These are phyloP conservation scores for Bacterosira constricta DNA, from an alignment of 108 stramenopile species.

Conservation along the genomic window DNA sequence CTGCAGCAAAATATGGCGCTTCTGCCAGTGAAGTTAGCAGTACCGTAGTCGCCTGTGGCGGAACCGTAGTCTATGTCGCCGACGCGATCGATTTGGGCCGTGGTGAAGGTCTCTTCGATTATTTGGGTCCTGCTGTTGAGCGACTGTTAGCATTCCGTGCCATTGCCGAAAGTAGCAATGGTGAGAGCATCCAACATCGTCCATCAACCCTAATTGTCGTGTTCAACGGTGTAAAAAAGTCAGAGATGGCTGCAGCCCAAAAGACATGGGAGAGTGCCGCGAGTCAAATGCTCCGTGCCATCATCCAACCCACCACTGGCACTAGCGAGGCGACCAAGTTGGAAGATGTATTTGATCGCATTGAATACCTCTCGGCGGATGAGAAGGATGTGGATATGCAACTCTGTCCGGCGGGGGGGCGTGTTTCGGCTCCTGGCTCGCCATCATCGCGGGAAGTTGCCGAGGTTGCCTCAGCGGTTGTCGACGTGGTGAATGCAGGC, in stretches of 20 bases:
- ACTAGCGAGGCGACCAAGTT: conserved; percentile 49
- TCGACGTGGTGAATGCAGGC: conserved; percentile 46
- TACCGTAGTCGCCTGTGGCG: conserved; percentile 77
- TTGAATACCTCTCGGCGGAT: conserved; percentile 62
- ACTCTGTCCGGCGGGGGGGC: conserved; percentile 45
- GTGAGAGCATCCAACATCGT: not conserved
- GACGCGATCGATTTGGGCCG: conserved; percentile 62
- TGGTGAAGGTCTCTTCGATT: conserved; percentile 82
- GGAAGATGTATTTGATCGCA: conserved; percentile 67
- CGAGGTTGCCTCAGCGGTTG: conserved; percentile 42
- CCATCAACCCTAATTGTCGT: not conserved
- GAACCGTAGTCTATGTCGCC: conserved; percentile 72
- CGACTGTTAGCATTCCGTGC: conserved; percentile 52
- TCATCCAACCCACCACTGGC: conserved; percentile 49
- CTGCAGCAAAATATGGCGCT: conserved; percentile 7
- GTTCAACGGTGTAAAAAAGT: not conserved
- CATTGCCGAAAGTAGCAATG: conserved; percentile 19
- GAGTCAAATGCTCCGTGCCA: conserved; percentile 54
- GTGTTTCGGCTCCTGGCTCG: conserved; percentile 34
- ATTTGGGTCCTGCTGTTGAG: conserved; percentile 79
- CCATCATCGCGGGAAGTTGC: conserved; percentile 39
- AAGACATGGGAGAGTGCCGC: conserved; percentile 57
- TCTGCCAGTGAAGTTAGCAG: conserved; percentile 62
- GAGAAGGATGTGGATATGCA: conserved; percentile 55
- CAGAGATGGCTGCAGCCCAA: conserved; percentile 33